Percentiles rank a stretch among this genome's conserved stretches.
Conservation (phyloP, 2,329 filamentous ascomycete species). For the Sporothrix euskadiensis region DNA sequence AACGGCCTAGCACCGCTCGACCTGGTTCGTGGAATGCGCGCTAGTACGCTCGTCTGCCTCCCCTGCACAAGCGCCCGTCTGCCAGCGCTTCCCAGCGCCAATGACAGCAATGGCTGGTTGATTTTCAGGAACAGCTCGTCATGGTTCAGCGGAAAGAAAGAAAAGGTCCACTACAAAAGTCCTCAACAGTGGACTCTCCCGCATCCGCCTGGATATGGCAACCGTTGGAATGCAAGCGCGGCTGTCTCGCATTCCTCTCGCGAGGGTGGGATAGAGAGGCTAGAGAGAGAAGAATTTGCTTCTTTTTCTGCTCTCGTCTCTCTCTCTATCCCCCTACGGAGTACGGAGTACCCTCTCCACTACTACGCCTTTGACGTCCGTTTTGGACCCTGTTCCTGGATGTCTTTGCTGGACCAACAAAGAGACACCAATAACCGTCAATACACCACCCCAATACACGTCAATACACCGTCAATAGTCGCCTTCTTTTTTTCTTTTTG, state of each 20-base stretch:
- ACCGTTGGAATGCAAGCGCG: constrained; percentile 20
- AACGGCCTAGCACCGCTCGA: not conserved
- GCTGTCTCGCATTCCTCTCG: constrained; percentile 7
- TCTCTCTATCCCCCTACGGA: not conserved
- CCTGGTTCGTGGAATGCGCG: constrained; percentile 20
- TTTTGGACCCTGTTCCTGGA: constrained; percentile 14
- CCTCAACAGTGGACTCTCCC: not conserved
- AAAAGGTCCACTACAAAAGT: not conserved
- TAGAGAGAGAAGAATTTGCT: not conserved
- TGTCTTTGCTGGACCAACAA: constrained; percentile 8
- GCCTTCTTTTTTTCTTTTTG: not conserved
- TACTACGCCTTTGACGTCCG: not conserved
- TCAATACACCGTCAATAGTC: not conserved
- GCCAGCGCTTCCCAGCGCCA: not conserved
- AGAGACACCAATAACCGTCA: not conserved
- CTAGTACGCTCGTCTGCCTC: not conserved
- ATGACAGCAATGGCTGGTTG: not conserved
- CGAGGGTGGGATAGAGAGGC: not conserved
- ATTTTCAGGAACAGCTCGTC: constrained; percentile 11
- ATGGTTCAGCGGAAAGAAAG: not conserved
- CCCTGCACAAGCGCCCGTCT: constrained; percentile 16
- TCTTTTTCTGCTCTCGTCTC: not conserved
- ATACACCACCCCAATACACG: not conserved
- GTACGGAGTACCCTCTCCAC: not conserved
- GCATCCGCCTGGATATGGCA: constrained; percentile 9